phyloP scores from a whole-genome alignment of 768 basidiomycete genomes.

The Kwoniella newhampshirensis region DNA sequence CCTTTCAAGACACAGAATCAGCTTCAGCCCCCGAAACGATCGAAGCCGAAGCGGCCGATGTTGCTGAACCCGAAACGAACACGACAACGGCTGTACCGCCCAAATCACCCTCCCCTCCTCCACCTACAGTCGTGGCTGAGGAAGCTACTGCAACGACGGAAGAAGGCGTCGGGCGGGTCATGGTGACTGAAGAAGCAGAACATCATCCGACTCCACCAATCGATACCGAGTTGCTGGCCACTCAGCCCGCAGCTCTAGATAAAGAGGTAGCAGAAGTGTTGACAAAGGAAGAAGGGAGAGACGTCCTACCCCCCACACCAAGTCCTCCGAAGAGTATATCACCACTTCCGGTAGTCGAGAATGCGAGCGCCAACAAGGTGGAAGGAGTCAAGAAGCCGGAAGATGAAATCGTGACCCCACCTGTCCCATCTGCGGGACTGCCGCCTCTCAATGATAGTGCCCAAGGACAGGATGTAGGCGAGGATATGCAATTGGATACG shows the following conservation, averaged over 20 bases:
- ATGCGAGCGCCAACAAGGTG: too few relatives aligned
- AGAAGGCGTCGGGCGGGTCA: conserved; percentile 6
- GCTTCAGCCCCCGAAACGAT: background rate
- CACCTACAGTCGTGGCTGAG: conserved; percentile 24
- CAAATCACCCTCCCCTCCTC: too few relatives aligned
- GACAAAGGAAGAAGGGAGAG: conserved; percentile 20
- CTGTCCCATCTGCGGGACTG: conserved; percentile 8
- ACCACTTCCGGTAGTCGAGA: conserved; percentile 3
- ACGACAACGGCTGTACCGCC: background rate
- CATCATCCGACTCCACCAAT: conserved; percentile 4
- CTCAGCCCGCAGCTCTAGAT: conserved; percentile 13
- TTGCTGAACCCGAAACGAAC: conserved; percentile 1
- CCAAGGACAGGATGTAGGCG: background rate
- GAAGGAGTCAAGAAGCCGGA: background rate
- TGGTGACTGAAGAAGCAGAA: conserved; percentile 1
- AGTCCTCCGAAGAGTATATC: conserved; percentile 14
- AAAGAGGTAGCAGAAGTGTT: conserved; percentile 22
- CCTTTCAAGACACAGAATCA: conserved; percentile 16
- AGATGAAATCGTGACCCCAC: conserved; percentile 9
- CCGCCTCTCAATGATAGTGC: background rate
- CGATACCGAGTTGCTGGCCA: background rate
- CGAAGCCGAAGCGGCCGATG: background rate
- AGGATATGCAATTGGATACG: conserved; percentile 11
- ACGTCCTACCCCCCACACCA: conserved; percentile 4
- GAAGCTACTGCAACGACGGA: conserved; percentile 9